These are phyloP conservation scores for Phytophthora pini DNA, from an alignment of 352 stramenopile genomes.

Conservation along the genomic window DNA sequence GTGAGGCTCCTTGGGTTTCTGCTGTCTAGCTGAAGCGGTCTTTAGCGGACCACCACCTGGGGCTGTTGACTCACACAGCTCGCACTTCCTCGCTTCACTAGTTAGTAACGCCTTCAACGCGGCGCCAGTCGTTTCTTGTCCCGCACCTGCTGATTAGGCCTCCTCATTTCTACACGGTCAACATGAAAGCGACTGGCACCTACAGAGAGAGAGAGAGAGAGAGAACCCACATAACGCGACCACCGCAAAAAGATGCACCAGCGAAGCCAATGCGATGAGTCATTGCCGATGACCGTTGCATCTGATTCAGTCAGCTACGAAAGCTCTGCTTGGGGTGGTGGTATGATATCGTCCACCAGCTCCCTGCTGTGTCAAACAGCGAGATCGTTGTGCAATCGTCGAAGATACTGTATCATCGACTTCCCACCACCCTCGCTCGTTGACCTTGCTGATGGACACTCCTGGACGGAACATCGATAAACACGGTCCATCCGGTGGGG, in stretches of 20 bases:
- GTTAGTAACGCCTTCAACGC: conserved; percentile 27
- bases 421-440: conserved; percentile 3
- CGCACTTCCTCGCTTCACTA: neutral
- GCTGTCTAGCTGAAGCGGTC: neutral
- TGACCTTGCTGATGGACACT: conserved; percentile 5
- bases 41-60: too few relatives aligned
- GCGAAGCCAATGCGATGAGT: neutral
- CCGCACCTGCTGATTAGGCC: conserved; percentile 24
- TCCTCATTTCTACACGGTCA: conserved; percentile 24
- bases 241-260: conserved; percentile 12
- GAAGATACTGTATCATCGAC: conserved; percentile 11
- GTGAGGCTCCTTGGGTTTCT: neutral
- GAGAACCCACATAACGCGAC: neutral
- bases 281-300: conserved; percentile 5
- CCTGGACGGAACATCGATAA: conserved; percentile 19
- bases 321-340: neutral
- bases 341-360: conserved; percentile 1
- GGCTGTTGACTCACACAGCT: neutral
- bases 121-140: conserved; percentile 16
- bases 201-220: neutral
- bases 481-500: conserved; percentile 15
- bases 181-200: conserved; percentile 8
- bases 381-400: conserved; percentile 28
- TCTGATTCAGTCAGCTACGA: conserved; percentile 26
- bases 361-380: neutral